Base-by-base conservation (phyloP, 129 eudicot species). In the Pseudognaphalium luteoalbum region DNA sequence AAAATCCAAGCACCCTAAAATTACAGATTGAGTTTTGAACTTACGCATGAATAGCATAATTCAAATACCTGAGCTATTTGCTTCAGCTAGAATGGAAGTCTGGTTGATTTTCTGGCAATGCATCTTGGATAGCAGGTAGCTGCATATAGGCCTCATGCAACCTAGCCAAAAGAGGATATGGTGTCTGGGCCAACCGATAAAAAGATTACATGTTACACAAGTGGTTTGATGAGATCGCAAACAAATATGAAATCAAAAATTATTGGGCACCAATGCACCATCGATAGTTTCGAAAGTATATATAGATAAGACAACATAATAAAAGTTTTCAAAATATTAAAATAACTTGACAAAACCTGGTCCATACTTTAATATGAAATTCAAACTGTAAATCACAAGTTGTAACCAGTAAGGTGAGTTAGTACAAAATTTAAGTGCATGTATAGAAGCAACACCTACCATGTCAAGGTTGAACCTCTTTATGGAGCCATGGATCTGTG, bases 101-200 rank as follows among this genome's bases (percentile, higher is more conserved):
- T 51, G 96, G 96, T 77, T 92, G 98, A 60, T 88, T 92, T 75
- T 84, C 96, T 2, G 98, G 96, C 85, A 76, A 33, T 9, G 96
- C 94, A 76, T 88, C 86, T 65, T 70, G 81, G 66, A 92, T 83
- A 52, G 96, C 96, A 65, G 93, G 92, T 22, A 76, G 62, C 68
- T 92, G 85, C 71, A 81, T 60, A 76, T 92, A 92, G 68, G 90
- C 83, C 70, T 89, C 88, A 57, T 84, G 39, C 52, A 92, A 25
- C 88, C 91, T 88, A 15, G 67, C 65, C 58, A 92, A 81, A 60
- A 85, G 72, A 64, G 98, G 98, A 72, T 80, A 92, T 17, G 76
- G 80, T 19, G 75, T 86, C 97, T 92, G 83, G 73, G 37, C 37
- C 76, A 47, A 22, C 32, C 20, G 47, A 34, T 3, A 68, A 59